A percentile compares a stretch with the other conserved stretches of the same genome.
These are phyloP conservation scores for Clonostachys rhizophaga DNA, from an alignment of 2,329 filamentous ascomycete species.

Conservation along the genomic window DNA sequence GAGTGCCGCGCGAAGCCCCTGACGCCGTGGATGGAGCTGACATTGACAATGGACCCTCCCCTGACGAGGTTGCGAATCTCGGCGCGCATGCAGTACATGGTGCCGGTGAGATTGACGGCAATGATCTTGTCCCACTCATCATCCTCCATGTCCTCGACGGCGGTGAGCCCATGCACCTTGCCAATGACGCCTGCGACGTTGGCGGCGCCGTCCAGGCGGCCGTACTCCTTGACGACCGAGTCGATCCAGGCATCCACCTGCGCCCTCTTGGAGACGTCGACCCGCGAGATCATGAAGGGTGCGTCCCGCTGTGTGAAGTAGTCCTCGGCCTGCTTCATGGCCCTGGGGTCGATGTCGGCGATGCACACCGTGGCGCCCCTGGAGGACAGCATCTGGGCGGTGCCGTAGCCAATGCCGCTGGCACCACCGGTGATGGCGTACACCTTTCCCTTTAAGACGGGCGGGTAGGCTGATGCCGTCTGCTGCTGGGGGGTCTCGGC, in stretches of 20 bases:
- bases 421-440: constrained; percentile 23
- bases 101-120: constrained; percentile 39
- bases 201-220: constrained; percentile 45
- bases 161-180: constrained; percentile 28
- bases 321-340: constrained; percentile 18
- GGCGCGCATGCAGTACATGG: constrained; percentile 42
- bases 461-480: too few relatives aligned
- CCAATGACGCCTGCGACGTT: constrained; percentile 49
- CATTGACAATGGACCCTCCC: constrained; percentile 54
- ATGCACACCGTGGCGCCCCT: constrained; percentile 28
- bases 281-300: constrained; percentile 23
- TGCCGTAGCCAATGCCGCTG: constrained; percentile 33
- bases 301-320: constrained; percentile 17
- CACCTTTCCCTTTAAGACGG: constrained; percentile 11
- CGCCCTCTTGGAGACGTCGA: constrained; percentile 40
- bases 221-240: constrained; percentile 34
- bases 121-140: constrained; percentile 40
- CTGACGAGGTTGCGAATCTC: constrained; percentile 35
- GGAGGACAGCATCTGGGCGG: constrained; percentile 26
- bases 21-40: constrained; percentile 44
- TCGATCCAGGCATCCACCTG: constrained; percentile 45
- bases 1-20: constrained; percentile 22
- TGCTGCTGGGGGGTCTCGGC: too few relatives aligned
- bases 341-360: constrained; percentile 26
- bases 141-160: constrained; percentile 35